Evolutionary conservation across 345 rosid species (phyloP).

Genomic region (Camelina hispida): DNA sequence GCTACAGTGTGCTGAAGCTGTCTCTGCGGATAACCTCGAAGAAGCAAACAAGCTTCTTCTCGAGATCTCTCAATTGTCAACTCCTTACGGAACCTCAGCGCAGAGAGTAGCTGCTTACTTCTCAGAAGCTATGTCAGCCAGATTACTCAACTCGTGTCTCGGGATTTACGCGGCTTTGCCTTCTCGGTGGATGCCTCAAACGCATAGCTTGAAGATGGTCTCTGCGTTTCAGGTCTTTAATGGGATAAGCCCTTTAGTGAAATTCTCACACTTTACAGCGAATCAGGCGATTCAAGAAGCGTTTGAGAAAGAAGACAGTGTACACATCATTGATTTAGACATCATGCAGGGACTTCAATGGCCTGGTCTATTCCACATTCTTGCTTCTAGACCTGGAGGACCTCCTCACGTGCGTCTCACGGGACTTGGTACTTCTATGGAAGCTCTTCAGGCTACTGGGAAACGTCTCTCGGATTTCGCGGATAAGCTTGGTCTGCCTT

Average conservation of each 20-base stretch:
- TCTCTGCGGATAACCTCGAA: conserved; percentile 81
- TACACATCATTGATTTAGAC: conserved; percentile 93
- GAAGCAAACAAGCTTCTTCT: conserved; percentile 91
- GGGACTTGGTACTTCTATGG: conserved; percentile 88
- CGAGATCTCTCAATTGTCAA: conserved; percentile 86
- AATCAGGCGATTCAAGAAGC: conserved; percentile 99
- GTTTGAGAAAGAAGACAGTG: conserved; percentile 89
- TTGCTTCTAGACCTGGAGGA: conserved; percentile 91
- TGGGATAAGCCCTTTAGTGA: conserved; percentile 93
- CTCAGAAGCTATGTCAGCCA: conserved; percentile 96
- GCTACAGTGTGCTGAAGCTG: conserved; percentile 97
- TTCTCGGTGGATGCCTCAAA: conserved; percentile 63
- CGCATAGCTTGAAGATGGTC: conserved; percentile 75
- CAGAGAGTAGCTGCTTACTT: conserved; percentile 98
- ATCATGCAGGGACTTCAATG: conserved; percentile 99
- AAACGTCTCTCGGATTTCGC: conserved; percentile 93
- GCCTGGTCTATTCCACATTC: conserved; percentile 96
- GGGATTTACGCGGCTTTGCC: conserved; percentile 85
- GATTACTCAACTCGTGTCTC: conserved; percentile 82
- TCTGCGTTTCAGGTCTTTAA: conserved; percentile 98
- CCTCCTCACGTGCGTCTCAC: conserved; percentile 95
- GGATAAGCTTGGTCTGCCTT: conserved; percentile 80
- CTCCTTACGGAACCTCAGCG: conserved; percentile 95
- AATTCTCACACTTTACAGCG: conserved; percentile 98
- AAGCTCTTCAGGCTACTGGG: conserved; percentile 92